Conservation (phyloP, 805 yeast species). For the Lipomyces spencermartinsiae region DNA sequence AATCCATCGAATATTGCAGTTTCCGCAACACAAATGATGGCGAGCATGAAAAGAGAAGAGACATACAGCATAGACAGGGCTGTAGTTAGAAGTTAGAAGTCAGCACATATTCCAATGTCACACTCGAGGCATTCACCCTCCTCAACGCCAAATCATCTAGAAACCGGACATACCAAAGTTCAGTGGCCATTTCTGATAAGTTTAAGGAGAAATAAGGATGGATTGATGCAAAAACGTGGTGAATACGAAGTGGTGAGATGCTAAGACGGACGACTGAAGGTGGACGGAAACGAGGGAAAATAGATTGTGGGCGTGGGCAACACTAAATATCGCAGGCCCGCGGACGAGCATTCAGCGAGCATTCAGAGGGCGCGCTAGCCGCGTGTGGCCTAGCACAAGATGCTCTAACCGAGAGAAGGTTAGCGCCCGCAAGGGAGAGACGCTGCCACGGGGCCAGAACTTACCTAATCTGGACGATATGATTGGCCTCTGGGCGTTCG, state of each 20-base stretch:
- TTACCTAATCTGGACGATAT: conserved; percentile 9
- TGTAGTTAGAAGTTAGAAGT: conserved; percentile 42
- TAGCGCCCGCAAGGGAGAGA: conserved; percentile 20
- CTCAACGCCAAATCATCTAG: conserved; percentile 34
- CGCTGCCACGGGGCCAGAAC: conserved; percentile 18
- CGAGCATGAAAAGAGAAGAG: neutral
- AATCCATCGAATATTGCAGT: neutral
- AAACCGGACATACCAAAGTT: conserved; percentile 66
- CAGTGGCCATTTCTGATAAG: conserved; percentile 58
- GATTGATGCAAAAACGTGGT: conserved; percentile 17
- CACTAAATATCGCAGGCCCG: conserved; percentile 30
- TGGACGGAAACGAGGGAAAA: conserved; percentile 19
- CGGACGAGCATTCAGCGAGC: conserved; percentile 15
- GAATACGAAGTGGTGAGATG: conserved; percentile 14
- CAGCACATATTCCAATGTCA: conserved; percentile 9
- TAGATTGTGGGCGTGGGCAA: conserved; percentile 26
- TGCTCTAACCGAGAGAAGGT: conserved; percentile 1
- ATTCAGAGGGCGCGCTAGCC: conserved; percentile 16
- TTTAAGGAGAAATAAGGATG: conserved; percentile 1
- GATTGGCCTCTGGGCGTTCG: conserved; percentile 28
- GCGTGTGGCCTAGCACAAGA: conserved; percentile 14
- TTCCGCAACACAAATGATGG: neutral
- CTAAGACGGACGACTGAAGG: conserved; percentile 3
- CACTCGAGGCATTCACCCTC: neutral
- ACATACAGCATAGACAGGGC: conserved; percentile 75